Conservation (phyloP, 805 yeast species). For the Candida chauliodis region DNA sequence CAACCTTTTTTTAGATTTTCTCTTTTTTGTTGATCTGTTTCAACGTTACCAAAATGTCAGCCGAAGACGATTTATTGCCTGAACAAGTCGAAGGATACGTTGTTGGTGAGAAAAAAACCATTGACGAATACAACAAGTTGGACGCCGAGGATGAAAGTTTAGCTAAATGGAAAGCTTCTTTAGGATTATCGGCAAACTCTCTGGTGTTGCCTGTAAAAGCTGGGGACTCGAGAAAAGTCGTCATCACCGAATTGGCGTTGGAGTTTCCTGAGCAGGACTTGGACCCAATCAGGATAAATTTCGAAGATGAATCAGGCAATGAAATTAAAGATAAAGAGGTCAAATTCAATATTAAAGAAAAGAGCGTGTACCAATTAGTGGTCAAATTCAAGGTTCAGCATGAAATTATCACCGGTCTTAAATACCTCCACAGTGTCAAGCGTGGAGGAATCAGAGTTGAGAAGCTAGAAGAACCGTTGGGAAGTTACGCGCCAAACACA, state of each 20-base stretch:
- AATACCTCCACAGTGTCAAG: conserved; percentile 79
- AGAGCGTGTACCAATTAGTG: conserved; percentile 64
- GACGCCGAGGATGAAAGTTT: conserved; percentile 90
- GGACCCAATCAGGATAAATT: conserved; percentile 62
- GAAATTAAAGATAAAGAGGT: conserved; percentile 57
- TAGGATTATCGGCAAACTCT: conserved; percentile 64
- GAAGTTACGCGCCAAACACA: conserved; percentile 89
- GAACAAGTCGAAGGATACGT: conserved; percentile 63
- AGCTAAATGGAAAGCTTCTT: conserved; percentile 86
- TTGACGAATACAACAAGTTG: conserved; percentile 75
- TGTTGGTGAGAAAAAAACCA: conserved; percentile 68
- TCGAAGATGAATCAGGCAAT: conserved; percentile 56
- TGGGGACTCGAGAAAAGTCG: conserved; percentile 74
- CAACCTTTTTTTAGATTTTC: not conserved
- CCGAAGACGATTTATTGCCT: conserved; percentile 57
- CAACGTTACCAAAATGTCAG: conserved; percentile 1
- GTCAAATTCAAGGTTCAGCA: conserved; percentile 83
- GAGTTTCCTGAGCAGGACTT: conserved; percentile 53
- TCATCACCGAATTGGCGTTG: conserved; percentile 71
- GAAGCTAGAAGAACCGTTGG: conserved; percentile 81
- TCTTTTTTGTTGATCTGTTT: not conserved
- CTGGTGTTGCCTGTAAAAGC: conserved; percentile 59
- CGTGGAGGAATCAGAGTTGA: conserved; percentile 87
- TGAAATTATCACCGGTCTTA: conserved; percentile 86
- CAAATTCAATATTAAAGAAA: conserved; percentile 75